Percentiles rank a stretch among this genome's conserved stretches.
phyloP scores from a whole-genome alignment of 768 basidiomycete species.

The Trametes cingulata region DNA sequence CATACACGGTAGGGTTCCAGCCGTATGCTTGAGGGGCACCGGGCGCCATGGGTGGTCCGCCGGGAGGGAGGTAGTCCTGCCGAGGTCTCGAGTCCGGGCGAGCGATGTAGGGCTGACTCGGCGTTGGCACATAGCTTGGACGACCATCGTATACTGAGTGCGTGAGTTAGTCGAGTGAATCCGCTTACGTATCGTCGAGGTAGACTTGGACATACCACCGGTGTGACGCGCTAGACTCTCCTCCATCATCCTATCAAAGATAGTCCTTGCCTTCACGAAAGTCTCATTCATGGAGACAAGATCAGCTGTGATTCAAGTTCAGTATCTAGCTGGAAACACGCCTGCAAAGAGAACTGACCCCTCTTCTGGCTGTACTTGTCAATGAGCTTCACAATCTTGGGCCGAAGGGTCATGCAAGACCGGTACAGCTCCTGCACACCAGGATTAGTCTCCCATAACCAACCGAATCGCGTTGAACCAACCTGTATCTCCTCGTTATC shows the following conservation, averaged over 20 bases:
- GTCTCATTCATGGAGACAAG: conserved; percentile 93
- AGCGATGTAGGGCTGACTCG: conserved; percentile 28
- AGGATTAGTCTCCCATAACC: conserved; percentile 12
- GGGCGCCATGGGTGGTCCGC: conserved; percentile 33
- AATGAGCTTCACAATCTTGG: conserved; percentile 94
- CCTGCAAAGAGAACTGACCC: too few species aligned
- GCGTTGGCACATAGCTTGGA: conserved; percentile 26
- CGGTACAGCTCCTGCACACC: conserved; percentile 79
- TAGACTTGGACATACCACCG: conserved; percentile 45
- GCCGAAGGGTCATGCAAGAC: conserved; percentile 83
- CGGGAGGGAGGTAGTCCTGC: conserved; percentile 31
- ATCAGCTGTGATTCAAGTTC: conserved; percentile 59
- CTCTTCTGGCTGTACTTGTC: conserved; percentile 97
- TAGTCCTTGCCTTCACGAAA: conserved; percentile 83
- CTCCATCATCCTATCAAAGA: conserved; percentile 94
- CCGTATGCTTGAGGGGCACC: conserved; percentile 46
- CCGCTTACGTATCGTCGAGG: neutral
- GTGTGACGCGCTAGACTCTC: conserved; percentile 79
- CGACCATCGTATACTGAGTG: conserved; percentile 56
- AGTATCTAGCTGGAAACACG: too few species aligned
- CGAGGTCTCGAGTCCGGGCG: conserved; percentile 37
- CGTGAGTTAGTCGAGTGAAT: conserved; percentile 12
- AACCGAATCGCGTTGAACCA: conserved; percentile 1
- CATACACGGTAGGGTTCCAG: conserved; percentile 51
- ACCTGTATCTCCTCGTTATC: conserved; percentile 92